These are phyloP conservation scores for Arthrobotrys megalospora DNA, from an alignment of 2,329 filamentous ascomycete species.

Conservation along the genomic window DNA sequence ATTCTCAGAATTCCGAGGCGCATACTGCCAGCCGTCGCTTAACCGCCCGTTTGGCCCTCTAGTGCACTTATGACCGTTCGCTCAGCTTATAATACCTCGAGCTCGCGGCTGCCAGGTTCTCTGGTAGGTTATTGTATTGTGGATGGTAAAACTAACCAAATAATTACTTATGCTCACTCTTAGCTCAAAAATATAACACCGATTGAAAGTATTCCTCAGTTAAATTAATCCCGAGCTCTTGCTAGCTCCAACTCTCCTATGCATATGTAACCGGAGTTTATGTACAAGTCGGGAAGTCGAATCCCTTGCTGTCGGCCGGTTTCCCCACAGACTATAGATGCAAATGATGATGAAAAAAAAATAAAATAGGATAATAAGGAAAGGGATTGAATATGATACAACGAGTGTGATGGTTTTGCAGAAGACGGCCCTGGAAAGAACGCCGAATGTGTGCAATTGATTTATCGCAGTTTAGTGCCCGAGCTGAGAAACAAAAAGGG, in stretches of 20 bases:
- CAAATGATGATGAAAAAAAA: background rate
- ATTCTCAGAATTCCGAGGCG: no score
- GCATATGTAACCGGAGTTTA: constrained; percentile 2
- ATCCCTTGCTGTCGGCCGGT: constrained; percentile 1
- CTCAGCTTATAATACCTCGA: no score
- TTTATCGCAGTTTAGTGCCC: constrained; percentile 8
- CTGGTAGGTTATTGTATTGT: no score
- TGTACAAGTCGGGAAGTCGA: constrained; percentile 8
- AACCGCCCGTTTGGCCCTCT: no score
- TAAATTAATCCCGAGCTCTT: background rate
- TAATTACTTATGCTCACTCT: no score
- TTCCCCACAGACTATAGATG: background rate
- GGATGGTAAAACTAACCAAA: no score
- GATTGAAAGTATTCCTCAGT: no score
- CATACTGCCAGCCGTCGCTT: no score
- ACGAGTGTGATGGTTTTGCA: constrained; percentile 13
- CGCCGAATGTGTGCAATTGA: constrained; percentile 21
- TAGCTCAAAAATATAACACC: no score
- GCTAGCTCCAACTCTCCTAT: background rate
- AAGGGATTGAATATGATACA: constrained; percentile 22
- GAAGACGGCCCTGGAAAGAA: constrained; percentile 12
- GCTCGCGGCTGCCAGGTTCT: no score
- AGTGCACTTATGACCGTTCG: no score
- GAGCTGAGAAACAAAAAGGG: background rate
- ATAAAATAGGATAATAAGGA: background rate